Evolutionary conservation across 148 eudicot species (phyloP).

Genomic region (Diospyros kaki): DNA sequence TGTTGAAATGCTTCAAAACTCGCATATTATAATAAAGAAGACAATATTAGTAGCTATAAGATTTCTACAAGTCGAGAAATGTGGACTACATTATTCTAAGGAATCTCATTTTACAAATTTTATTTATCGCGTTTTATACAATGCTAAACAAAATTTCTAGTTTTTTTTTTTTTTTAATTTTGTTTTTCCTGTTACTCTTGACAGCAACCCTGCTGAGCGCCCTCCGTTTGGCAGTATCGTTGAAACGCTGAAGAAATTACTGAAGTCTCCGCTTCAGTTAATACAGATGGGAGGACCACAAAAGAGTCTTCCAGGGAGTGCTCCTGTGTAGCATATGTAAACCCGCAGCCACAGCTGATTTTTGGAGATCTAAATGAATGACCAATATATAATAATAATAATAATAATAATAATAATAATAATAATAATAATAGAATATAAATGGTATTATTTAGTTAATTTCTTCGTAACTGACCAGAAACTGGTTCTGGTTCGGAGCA

Average conservation of each 20-base stretch:
- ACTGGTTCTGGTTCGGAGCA: neutral
- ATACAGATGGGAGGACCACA: slow-evolving; percentile 63
- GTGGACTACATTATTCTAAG: too few species aligned
- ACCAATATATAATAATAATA: too few species aligned
- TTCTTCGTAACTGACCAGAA: too few species aligned
- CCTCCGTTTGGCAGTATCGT: slow-evolving; percentile 72
- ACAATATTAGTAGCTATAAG: neutral
- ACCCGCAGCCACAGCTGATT: neutral
- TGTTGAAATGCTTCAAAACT: neutral
- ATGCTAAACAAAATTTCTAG: too few species aligned
- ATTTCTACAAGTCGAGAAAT: too few species aligned
- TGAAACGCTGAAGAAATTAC: slow-evolving; percentile 74
- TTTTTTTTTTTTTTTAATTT: neutral
- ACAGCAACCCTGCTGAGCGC: slow-evolving; percentile 74
- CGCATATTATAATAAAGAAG: too few species aligned
- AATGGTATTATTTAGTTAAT: too few species aligned
- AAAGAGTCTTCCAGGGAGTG: neutral
- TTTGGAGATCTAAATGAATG: slow-evolving; percentile 1
- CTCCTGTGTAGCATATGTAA: neutral
- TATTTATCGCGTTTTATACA: too few species aligned
- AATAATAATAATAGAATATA: too few species aligned
- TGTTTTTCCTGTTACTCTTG: slow-evolving; percentile 3
- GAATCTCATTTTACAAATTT: too few species aligned
- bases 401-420: too few species aligned
- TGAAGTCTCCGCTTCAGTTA: slow-evolving; percentile 74